Conservation (phyloP, 805 yeast species). For the Torulaspora microellipsoides region DNA sequence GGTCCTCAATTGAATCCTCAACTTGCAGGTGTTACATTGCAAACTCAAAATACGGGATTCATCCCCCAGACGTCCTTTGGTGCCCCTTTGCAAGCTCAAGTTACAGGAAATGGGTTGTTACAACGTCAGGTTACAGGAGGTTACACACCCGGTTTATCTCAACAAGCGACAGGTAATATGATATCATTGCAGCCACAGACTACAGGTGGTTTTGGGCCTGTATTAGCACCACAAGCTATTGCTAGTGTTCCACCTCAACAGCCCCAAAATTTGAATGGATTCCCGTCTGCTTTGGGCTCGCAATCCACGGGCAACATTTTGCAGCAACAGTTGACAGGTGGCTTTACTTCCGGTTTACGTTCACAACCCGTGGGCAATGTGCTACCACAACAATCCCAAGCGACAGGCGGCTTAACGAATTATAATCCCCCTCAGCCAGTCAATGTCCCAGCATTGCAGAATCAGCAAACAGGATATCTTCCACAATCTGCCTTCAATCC, state of each 20-base stretch:
- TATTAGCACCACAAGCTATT: constrained; percentile 4
- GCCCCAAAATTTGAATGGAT: constrained; percentile 32
- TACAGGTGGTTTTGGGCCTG: constrained; percentile 38
- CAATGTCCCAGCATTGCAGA: constrained; percentile 24
- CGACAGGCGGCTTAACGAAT: constrained; percentile 25
- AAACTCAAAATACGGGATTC: constrained; percentile 41
- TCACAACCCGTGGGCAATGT: constrained; percentile 27
- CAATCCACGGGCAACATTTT: constrained; percentile 39
- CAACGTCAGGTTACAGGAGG: constrained; percentile 41
- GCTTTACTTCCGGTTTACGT: constrained; percentile 21
- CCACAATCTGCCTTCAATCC: constrained; percentile 40
- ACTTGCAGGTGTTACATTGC: constrained; percentile 31
- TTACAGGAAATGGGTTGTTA: constrained; percentile 31
- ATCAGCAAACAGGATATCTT: constrained; percentile 64
- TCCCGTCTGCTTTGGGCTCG: constrained; percentile 32
- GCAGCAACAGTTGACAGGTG: constrained; percentile 47
- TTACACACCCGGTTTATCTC: constrained; percentile 22
- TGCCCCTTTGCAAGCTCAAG: constrained; percentile 28
- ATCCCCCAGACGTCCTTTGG: constrained; percentile 39
- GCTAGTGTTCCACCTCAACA: constrained; percentile 12
- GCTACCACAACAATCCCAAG: constrained; percentile 20
- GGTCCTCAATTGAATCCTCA: constrained; percentile 33
- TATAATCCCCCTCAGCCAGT: constrained; percentile 37
- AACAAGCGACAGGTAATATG: constrained; percentile 6
- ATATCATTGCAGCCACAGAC: constrained; percentile 45